Evolutionary conservation across 1,284 basidiomycete genomes (phyloP), one percentile per base, ranked within the genome.

Genomic region (Leccinum colubrinum): DNA sequence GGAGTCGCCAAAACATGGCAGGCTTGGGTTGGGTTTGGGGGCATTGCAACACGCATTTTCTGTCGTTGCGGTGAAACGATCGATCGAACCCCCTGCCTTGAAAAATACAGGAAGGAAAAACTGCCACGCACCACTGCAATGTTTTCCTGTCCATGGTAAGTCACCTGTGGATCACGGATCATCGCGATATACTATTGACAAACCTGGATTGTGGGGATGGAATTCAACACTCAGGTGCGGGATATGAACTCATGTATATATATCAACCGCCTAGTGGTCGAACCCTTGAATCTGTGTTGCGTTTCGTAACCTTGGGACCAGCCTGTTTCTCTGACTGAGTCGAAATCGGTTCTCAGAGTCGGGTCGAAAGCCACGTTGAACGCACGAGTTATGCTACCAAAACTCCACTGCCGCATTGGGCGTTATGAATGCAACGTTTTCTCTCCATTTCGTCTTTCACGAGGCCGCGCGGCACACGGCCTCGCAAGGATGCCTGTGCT

Each of bases 391-490:
- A 20, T 48, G 17, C 43, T 12, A 11, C 17, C 43, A 48, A 48
- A 4, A 20, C 11, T 48, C 17, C 43, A 20, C 7, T 55, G 46
- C 51, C 37, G 52, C n/a, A 39, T 25, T 15, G 27, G 39, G 62
- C 62, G 60, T 62, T 43, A 69, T 69, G 58, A 58, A 63, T 22
- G 25, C 59, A 70, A 69, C 68, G 67, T 63, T 51, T 59, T 50
- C 43, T 3, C 41, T 35, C 54, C 58, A 20, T 27, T 33, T 27
- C 41, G 55, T 53, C 43, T 3, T 54, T 55, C 63, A 70, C 59
- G 56, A 56, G 59, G 66, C 61, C 30, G 41, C 43, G 25, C 20
- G 7, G 20, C 35, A 58, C 56, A 58, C 56, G 52, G 52, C 59
- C 37, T 15, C 3, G 48, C 17, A 43, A 41, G 6, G 25, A 7